Evolutionary conservation across 768 basidiomycete species (phyloP).

Genomic region (Lenzites betulinus): DNA sequence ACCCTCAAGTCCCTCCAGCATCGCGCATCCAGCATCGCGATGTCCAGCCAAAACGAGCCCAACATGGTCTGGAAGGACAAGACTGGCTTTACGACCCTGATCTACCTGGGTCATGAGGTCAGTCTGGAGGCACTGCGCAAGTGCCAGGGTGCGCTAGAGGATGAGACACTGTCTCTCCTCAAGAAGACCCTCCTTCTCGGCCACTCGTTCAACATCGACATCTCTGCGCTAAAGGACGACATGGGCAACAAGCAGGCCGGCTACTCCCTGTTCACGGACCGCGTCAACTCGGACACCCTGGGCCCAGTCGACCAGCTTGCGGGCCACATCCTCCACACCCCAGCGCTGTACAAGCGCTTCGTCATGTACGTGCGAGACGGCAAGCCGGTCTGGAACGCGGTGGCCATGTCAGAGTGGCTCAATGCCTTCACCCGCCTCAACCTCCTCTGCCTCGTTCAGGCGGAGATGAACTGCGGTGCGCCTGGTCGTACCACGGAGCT

Average conservation of each 20-base stretch:
- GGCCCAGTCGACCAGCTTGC: neutral
- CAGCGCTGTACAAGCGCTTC: neutral
- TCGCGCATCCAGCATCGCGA: neutral
- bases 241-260: conserved; percentile 4
- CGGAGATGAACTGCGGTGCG: conserved; percentile 13
- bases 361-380: neutral
- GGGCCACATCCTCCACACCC: conserved; percentile 2
- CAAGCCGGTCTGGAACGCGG: conserved; percentile 1
- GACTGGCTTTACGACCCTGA: neutral
- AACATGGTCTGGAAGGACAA: conserved; percentile 11
- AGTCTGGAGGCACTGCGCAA: conserved; percentile 5
- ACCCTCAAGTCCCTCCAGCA: conserved; percentile 2
- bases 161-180: neutral
- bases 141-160: conserved; percentile 4
- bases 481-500: conserved; percentile 12
- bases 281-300: neutral
- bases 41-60: conserved; percentile 9
- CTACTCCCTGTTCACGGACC: conserved; percentile 8
- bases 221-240: conserved; percentile 1
- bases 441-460: conserved; percentile 12
- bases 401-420: conserved; percentile 3
- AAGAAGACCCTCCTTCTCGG: conserved; percentile 3
- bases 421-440: neutral
- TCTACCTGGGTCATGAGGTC: conserved; percentile 4
- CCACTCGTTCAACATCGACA: conserved; percentile 3